phyloP scores from a whole-genome alignment of 2,329 filamentous ascomycete species.

The Microthyrium microscopicum region DNA sequence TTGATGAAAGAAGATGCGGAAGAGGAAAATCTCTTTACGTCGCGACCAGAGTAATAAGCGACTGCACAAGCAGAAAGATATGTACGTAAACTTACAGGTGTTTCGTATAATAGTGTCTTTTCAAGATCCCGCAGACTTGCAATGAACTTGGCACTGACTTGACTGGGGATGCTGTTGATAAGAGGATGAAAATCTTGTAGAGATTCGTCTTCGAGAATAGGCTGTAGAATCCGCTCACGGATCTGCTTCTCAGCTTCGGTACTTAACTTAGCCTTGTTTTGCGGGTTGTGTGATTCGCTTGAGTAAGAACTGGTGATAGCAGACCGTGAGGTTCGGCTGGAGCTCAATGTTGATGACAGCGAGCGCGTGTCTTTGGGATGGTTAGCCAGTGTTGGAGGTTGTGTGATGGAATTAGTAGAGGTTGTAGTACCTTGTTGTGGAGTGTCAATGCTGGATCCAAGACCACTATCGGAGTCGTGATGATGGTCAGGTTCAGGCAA shows the following conservation, averaged over 20 bases:
- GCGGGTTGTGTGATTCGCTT: constrained; percentile 17
- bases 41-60: constrained; percentile 43
- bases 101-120: constrained; percentile 79
- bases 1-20: constrained; percentile 63
- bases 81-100: constrained; percentile 65
- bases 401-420: constrained; percentile 1
- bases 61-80: constrained; percentile 41
- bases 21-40: constrained; percentile 53
- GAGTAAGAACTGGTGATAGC: constrained; percentile 29
- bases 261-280: constrained; percentile 45
- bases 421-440: constrained; percentile 23
- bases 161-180: constrained; percentile 59
- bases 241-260: constrained; percentile 59
- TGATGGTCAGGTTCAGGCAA: constrained; percentile 42
- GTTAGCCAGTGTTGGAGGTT: not conserved
- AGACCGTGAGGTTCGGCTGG: constrained; percentile 19
- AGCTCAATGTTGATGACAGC: constrained; percentile 15
- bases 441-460: constrained; percentile 66
- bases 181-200: constrained; percentile 70
- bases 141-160: constrained; percentile 72
- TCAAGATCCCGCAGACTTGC: constrained; percentile 85
- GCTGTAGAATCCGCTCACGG: constrained; percentile 57
- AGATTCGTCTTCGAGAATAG: constrained; percentile 54
- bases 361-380: constrained; percentile 29
- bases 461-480: constrained; percentile 71